Evolutionary conservation across 768 basidiomycete species (phyloP), one percentile per base, ranked within the genome.

Genomic region (Coprinellus micaceus): DNA sequence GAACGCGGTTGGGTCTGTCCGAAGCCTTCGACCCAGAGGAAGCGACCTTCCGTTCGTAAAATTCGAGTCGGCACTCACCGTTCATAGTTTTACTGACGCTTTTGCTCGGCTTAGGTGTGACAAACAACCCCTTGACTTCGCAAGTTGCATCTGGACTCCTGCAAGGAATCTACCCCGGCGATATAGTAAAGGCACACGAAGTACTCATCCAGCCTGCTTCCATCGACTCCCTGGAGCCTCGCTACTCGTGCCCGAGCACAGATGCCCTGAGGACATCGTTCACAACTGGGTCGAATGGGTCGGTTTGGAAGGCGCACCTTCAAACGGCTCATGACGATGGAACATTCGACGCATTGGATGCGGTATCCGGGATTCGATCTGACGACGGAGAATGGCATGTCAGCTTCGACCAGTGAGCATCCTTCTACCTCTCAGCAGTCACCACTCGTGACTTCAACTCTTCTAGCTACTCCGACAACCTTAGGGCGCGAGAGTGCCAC

Each of bases 51-150:
- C 76, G 78, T 77, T 46, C 28, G 72, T 69, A 24, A 2, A 33
- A 17, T 50, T 25, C 15, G 21, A 5, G 24, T 15, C 17, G 10
- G 39, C 24, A 1, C 1, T 44, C 33, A 3, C 37, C 9, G n/a
- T 43, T 37, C 17, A 17, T 37, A 41, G 2, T 43, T 24, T 40
- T 43, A 2, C 24, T 36, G 21, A 17, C 29, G 21, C 47, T 22
- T 19, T 2, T 52, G 7, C 4, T 30, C n/a, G n/a, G n/a, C n/a
- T 5, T 50, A 78, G 77, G 79, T 4, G 78, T 81, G 4, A 82
- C 80, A 2, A 79, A 79, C 66, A 82, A 82, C 49, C 73, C 71
- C 17, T 79, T 82, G 26, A 81, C 80, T 10, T 81, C 79, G 0
- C 78, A 82, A 68, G 77, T 80, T 1, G 78, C 79, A 17, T 75